Percentiles rank a stretch among this genome's conserved stretches.
phyloP scores from a whole-genome alignment of 768 basidiomycete genomes.

The Pleurotus platypus region DNA sequence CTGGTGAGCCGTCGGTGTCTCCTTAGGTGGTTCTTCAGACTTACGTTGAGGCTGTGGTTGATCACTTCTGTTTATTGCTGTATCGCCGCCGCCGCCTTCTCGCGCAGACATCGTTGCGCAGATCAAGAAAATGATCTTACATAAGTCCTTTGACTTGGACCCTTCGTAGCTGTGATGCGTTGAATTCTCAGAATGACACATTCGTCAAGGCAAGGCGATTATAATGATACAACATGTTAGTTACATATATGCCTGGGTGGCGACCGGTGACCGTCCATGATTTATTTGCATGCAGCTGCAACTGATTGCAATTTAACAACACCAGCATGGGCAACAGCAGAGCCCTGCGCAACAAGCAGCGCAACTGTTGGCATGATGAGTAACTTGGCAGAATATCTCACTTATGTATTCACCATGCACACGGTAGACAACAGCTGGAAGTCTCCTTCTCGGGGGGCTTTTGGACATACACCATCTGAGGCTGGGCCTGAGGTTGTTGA shows the following conservation, averaged over 20 bases:
- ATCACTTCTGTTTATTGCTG: too few species aligned
- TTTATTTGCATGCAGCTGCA: neutral
- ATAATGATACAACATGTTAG: too few species aligned
- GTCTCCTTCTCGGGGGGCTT: slow-evolving; percentile 1
- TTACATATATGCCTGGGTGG: too few species aligned
- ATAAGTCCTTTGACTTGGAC: neutral
- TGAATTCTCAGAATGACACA: neutral
- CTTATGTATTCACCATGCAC: slow-evolving; percentile 6
- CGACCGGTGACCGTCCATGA: too few species aligned
- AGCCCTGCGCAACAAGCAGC: neutral
- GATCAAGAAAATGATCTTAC: too few species aligned
- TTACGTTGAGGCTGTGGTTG: too few species aligned
- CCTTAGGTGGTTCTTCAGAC: too few species aligned
- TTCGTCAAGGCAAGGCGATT: too few species aligned
- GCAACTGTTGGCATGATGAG: neutral
- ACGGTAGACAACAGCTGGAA: slow-evolving; percentile 7
- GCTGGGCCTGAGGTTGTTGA: slow-evolving; percentile 9
- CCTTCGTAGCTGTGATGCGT: neutral
- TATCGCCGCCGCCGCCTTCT: too few species aligned
- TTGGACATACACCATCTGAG: slow-evolving; percentile 11
- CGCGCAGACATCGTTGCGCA: too few species aligned
- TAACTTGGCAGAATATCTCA: too few species aligned
- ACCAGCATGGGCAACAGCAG: neutral
- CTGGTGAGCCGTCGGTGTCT: too few species aligned
- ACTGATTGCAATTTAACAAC: neutral